These are phyloP conservation scores for Euphorbia pulcherrima DNA, from an alignment of 345 rosid genomes.

Conservation along the genomic window DNA sequence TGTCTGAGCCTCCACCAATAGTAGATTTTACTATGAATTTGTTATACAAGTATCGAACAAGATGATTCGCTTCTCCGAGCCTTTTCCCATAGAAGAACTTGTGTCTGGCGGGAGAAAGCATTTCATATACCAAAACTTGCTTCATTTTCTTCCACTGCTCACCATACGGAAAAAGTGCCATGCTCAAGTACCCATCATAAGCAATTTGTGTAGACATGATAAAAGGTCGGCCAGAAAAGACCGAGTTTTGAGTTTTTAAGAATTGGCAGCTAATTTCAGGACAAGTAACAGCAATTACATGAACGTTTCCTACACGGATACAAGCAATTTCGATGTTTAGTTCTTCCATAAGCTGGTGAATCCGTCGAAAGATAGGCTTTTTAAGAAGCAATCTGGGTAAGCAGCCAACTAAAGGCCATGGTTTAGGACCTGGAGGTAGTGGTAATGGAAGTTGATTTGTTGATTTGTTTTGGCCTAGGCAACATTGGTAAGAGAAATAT, in stretches of 20 bases:
- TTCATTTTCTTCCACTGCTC: conserved; percentile 1
- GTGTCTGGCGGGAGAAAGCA: neutral
- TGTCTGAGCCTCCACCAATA: neutral
- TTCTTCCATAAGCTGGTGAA: neutral
- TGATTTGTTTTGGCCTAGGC: neutral
- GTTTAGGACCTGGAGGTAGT: neutral
- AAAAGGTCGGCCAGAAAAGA: neutral
- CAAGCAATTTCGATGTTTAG: neutral
- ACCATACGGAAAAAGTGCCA: neutral
- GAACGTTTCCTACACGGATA: neutral
- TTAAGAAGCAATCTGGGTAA: neutral
- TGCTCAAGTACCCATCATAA: neutral
- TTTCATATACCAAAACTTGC: neutral
- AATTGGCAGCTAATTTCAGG: neutral
- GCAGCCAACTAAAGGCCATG: neutral
- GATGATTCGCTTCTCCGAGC: neutral
- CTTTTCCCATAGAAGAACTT: neutral
- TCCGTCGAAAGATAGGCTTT: neutral
- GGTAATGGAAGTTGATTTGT: neutral
- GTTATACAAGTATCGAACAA: neutral
- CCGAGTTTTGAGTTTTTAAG: neutral
- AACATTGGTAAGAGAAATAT: neutral
- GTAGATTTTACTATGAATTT: neutral
- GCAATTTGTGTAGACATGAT: neutral
- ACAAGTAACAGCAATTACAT: neutral